phyloP scores from a whole-genome alignment of 2,329 filamentous ascomycete genomes.

The Raffaelea albimanens region DNA sequence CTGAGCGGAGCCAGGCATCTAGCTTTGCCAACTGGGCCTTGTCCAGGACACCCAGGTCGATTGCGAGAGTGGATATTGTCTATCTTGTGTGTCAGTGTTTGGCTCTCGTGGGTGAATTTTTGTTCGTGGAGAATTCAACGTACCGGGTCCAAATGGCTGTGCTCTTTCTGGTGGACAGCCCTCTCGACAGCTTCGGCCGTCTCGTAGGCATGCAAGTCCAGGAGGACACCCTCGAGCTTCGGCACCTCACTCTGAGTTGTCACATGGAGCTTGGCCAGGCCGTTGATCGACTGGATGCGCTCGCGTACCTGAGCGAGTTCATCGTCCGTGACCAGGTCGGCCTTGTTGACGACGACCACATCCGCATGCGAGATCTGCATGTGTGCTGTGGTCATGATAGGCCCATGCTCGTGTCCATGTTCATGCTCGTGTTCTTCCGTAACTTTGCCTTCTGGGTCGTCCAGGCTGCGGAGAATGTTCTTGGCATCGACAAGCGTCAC shows the following conservation, averaged over 20 bases:
- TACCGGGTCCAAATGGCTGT: conserved; percentile 86
- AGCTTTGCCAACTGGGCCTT: conserved; percentile 50
- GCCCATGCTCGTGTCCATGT: conserved; percentile 45
- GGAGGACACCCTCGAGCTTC: conserved; percentile 70
- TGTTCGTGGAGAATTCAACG: too few species aligned
- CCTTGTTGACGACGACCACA: conserved; percentile 89
- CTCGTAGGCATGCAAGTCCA: conserved; percentile 92
- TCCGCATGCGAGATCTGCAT: conserved; percentile 96
- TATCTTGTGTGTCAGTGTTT: too few species aligned
- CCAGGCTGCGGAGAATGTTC: conserved; percentile 74
- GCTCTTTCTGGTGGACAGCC: conserved; percentile 52
- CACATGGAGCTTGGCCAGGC: conserved; percentile 71
- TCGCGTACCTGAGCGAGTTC: conserved; percentile 62
- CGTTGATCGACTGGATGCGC: conserved; percentile 78
- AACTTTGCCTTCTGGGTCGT: conserved; percentile 55
- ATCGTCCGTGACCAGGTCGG: conserved; percentile 64
- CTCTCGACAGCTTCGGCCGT: conserved; percentile 66
- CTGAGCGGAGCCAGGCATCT: conserved; percentile 71
- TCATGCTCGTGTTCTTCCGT: conserved; percentile 39
- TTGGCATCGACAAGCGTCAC: conserved; percentile 93
- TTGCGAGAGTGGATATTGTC: conserved; percentile 76
- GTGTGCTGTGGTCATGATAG: conserved; percentile 82
- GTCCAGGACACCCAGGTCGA: conserved; percentile 54
- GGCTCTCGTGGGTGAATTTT: too few species aligned
- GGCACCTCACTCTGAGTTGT: conserved; percentile 76